Evolutionary conservation across 2,329 filamentous ascomycete species (phyloP).

Genomic region (Phialemoniopsis sp.): DNA sequence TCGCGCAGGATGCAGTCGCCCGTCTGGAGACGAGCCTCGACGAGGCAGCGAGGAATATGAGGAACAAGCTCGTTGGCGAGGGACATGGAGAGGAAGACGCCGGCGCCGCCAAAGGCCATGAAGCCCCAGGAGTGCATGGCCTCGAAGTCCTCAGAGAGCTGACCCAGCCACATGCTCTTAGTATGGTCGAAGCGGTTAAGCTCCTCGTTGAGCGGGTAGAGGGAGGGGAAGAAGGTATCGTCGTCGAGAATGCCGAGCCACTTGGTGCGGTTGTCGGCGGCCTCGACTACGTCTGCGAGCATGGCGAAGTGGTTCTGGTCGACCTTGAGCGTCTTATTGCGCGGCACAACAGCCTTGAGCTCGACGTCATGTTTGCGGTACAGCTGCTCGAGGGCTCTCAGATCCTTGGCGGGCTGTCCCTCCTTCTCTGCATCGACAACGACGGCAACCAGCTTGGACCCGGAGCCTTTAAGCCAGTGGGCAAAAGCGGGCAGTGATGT

Average conservation of each 20-base stretch:
- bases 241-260: conserved; percentile 59
- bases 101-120: conserved; percentile 59
- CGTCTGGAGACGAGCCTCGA: conserved; percentile 28
- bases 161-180: conserved; percentile 48
- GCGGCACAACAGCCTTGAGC: conserved; percentile 16
- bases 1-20: conserved; percentile 55
- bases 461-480: conserved; percentile 50
- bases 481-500: conserved; percentile 46
- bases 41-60: conserved; percentile 44
- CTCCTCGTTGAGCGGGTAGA: conserved; percentile 42
- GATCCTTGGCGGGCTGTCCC: conserved; percentile 6
- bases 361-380: conserved; percentile 22
- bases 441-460: conserved; percentile 45
- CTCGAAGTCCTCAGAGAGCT: conserved; percentile 50
- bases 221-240: conserved; percentile 59
- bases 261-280: conserved; percentile 35
- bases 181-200: conserved; percentile 44
- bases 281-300: conserved; percentile 41
- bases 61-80: conserved; percentile 42
- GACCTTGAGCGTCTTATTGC: conserved; percentile 28
- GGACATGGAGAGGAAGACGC: conserved; percentile 52
- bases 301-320: conserved; percentile 56
- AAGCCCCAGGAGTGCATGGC: conserved; percentile 48
- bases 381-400: conserved; percentile 22
- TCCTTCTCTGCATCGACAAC: conserved; percentile 35